These are phyloP conservation scores for Metschnikowia noctiluminum DNA, from an alignment of 805 yeast species.

Conservation along the genomic window DNA sequence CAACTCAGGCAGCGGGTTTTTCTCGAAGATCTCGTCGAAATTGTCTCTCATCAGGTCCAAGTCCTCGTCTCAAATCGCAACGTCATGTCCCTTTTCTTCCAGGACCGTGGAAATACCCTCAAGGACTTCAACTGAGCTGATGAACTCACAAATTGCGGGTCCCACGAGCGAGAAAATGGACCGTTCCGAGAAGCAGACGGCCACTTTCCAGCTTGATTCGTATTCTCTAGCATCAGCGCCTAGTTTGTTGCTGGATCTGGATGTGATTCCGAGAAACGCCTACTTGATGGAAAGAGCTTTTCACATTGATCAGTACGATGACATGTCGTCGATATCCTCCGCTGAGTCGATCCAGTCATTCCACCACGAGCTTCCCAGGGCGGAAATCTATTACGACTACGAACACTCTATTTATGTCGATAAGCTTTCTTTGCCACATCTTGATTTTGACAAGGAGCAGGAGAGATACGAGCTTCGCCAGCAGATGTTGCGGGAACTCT, in stretches of 20 bases:
- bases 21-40: constrained; percentile 11
- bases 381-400: constrained; percentile 16
- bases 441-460: constrained; percentile 25
- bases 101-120: neutral
- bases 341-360: constrained; percentile 26
- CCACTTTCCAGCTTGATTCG: neutral
- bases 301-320: constrained; percentile 14
- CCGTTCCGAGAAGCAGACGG: neutral
- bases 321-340: constrained; percentile 19
- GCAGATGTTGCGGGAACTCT: constrained; percentile 35
- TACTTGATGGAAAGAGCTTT: constrained; percentile 4
- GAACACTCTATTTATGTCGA: constrained; percentile 16
- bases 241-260: neutral
- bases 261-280: neutral
- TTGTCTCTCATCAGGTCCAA: constrained; percentile 11
- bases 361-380: constrained; percentile 16
- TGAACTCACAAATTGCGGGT: neutral
- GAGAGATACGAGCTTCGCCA: constrained; percentile 38
- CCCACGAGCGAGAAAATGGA: neutral
- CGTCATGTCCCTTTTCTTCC: neutral
- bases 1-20: constrained; percentile 3
- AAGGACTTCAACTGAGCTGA: neutral
- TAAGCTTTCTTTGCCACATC: constrained; percentile 12
- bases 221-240: neutral
- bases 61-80: constrained; percentile 1